phyloP scores from a whole-genome alignment of 2,329 filamentous ascomycete species.

The Nannizziopsis barbatae region DNA sequence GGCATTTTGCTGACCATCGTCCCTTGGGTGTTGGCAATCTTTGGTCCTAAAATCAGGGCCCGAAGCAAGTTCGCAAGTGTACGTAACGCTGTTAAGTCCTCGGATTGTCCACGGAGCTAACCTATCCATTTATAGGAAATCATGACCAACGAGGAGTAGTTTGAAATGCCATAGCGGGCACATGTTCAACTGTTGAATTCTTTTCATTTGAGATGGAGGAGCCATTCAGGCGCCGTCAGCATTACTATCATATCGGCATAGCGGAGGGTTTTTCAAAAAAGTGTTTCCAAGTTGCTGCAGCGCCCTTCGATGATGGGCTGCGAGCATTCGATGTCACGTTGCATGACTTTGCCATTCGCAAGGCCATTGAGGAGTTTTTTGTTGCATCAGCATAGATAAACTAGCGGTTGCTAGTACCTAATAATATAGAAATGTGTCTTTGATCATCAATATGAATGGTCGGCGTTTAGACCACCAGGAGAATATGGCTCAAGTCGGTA shows the following conservation, averaged over 20 bases:
- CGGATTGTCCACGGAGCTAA: neutral
- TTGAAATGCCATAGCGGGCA: neutral
- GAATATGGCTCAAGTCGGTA: too few species aligned
- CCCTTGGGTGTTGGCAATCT: slow-evolving; percentile 78
- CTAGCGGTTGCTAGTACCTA: too few species aligned
- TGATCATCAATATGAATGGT: too few species aligned
- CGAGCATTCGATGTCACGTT: neutral
- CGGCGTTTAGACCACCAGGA: too few species aligned
- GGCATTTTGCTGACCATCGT: slow-evolving; percentile 57
- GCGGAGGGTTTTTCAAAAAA: too few species aligned
- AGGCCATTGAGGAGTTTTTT: too few species aligned
- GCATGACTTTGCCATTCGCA: too few species aligned
- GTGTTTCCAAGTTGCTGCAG: too few species aligned
- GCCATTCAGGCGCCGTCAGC: neutral
- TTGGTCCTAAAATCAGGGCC: slow-evolving; percentile 61
- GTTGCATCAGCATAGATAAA: too few species aligned
- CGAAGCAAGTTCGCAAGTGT: slow-evolving; percentile 65
- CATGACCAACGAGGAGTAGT: slow-evolving; percentile 9
- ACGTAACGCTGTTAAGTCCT: slow-evolving; percentile 19
- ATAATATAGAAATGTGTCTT: too few species aligned
- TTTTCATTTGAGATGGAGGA: neutral
- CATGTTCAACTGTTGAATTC: neutral
- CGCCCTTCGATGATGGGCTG: neutral
- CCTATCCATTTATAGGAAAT: slow-evolving; percentile 11
- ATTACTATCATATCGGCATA: too few species aligned